phyloP scores from a whole-genome alignment of 2,329 filamentous ascomycete species.

The Sporothrix phasma region DNA sequence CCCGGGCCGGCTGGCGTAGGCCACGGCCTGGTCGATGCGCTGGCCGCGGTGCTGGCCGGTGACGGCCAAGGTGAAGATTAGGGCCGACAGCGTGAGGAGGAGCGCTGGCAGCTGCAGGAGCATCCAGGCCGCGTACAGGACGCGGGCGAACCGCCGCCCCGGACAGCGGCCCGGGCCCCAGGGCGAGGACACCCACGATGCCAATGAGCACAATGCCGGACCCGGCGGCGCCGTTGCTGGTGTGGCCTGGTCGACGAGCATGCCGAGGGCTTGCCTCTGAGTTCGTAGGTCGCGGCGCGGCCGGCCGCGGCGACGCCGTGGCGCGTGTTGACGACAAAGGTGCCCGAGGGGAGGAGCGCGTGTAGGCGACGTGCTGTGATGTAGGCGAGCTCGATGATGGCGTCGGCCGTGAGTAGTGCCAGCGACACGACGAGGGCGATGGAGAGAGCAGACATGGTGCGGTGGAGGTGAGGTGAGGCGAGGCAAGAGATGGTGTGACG shows the following conservation, averaged over 20 bases:
- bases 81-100: constrained; percentile 28
- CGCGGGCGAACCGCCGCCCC: not conserved
- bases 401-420: constrained; percentile 28
- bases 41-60: constrained; percentile 25
- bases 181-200: constrained; percentile 25
- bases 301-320: not conserved
- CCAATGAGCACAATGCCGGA: constrained; percentile 29
- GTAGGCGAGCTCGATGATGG: constrained; percentile 31
- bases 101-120: constrained; percentile 26
- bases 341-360: constrained; percentile 20
- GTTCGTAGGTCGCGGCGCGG: constrained; percentile 17
- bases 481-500: not conserved
- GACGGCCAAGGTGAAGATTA: constrained; percentile 30
- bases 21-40: constrained; percentile 25
- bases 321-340: constrained; percentile 22
- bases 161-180: constrained; percentile 18
- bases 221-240: constrained; percentile 32
- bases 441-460: constrained; percentile 15
- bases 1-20: constrained; percentile 17
- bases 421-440: constrained; percentile 21
- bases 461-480: not conserved
- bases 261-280: constrained; percentile 25
- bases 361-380: constrained; percentile 30
- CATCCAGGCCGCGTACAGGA: constrained; percentile 29
- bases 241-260: constrained; percentile 33